Conservation (phyloP, 257 asterid species). For the Ballota nigra region DNA sequence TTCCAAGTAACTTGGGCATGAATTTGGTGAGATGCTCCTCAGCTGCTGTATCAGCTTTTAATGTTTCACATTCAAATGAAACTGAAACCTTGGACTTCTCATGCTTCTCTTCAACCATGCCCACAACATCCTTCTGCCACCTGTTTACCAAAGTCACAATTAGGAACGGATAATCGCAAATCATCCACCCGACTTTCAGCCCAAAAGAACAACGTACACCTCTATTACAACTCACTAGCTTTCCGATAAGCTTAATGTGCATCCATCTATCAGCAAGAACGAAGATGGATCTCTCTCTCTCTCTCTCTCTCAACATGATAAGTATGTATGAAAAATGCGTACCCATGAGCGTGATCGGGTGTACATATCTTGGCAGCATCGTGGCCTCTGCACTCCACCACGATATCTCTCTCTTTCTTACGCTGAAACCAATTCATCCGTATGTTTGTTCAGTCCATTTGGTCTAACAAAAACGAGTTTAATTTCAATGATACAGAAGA, state of each 20-base stretch:
- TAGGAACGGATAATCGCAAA: not conserved
- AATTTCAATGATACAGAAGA: not conserved
- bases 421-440: slow-evolving; percentile 40
- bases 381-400: slow-evolving; percentile 97
- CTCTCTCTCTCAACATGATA: not conserved
- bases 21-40: slow-evolving; percentile 82
- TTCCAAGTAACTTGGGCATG: slow-evolving; percentile 94
- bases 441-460: not conserved
- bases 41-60: slow-evolving; percentile 87
- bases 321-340: slow-evolving; percentile 11
- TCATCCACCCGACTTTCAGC: not conserved
- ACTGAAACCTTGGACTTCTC: slow-evolving; percentile 47
- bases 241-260: slow-evolving; percentile 4
- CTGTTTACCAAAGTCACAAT: slow-evolving; percentile 33
- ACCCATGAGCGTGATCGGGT: slow-evolving; percentile 95
- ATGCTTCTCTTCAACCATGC: slow-evolving; percentile 78
- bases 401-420: slow-evolving; percentile 57
- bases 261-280: slow-evolving; percentile 1
- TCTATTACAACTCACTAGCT: not conserved
- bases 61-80: slow-evolving; percentile 86
- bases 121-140: slow-evolving; percentile 90
- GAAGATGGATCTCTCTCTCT: not conserved
- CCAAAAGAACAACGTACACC: not conserved
- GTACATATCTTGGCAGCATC: slow-evolving; percentile 86
- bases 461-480: not conserved